Conservation (phyloP, 371 early-diverging fungal species). For the Syncephalastrum contaminatum region DNA sequence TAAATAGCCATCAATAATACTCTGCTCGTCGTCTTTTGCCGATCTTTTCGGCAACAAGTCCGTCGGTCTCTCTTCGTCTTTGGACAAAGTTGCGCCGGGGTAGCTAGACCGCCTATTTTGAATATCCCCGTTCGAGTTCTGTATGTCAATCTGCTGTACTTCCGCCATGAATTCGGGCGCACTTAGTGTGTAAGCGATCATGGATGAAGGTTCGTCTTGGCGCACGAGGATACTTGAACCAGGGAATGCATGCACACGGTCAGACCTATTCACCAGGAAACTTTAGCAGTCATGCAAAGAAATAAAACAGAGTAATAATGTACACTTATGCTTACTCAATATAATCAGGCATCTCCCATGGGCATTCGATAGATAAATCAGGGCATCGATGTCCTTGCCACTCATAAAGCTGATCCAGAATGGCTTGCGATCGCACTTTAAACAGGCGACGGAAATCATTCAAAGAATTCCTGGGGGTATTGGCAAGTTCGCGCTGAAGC, state of each 20-base stretch:
- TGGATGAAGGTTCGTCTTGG: slow-evolving; percentile 90
- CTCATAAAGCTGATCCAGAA: slow-evolving; percentile 27
- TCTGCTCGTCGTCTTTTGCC: slow-evolving; percentile 3
- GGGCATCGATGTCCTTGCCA: slow-evolving; percentile 30
- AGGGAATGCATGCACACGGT: slow-evolving; percentile 71
- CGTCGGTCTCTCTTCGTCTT: too few relatives aligned
- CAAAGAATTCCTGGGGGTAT: slow-evolving; percentile 22
- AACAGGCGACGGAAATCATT: slow-evolving; percentile 45
- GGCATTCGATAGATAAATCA: slow-evolving; percentile 24
- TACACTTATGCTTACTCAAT: slow-evolving; percentile 9
- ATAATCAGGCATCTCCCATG: slow-evolving; percentile 41
- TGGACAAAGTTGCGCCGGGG: too few relatives aligned
- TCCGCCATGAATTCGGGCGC: slow-evolving; percentile 16
- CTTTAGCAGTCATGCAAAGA: too few relatives aligned
- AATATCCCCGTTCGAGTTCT: background rate
- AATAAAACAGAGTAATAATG: too few relatives aligned
- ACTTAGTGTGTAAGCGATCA: slow-evolving; percentile 81
- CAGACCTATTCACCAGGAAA: slow-evolving; percentile 16
- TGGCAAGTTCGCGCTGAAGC: slow-evolving; percentile 14
- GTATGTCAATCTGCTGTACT: slow-evolving; percentile 4
- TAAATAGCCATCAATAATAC: slow-evolving; percentile 30
- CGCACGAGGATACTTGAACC: slow-evolving; percentile 85
- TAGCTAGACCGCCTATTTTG: background rate
- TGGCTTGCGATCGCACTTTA: slow-evolving; percentile 18
- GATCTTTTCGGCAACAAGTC: background rate